These are phyloP conservation scores for Cercospora nicotianae DNA, from an alignment of 2,329 filamentous ascomycete genomes.

Conservation along the genomic window DNA sequence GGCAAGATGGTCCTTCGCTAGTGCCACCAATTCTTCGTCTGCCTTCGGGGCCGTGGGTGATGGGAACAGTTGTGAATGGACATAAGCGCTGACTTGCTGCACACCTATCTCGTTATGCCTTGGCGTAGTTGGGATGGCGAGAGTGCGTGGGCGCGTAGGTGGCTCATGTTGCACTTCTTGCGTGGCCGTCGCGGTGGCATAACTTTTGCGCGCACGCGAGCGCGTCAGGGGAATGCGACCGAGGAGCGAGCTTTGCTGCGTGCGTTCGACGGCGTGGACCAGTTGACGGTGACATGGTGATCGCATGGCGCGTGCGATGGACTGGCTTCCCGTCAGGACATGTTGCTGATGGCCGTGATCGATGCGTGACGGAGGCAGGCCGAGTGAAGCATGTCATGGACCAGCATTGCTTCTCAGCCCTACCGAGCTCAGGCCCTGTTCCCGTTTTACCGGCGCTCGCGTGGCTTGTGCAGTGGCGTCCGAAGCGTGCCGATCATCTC, in stretches of 20 bases:
- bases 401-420: slow-evolving; percentile 2
- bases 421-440: not conserved
- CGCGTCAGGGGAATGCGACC: slow-evolving; percentile 34
- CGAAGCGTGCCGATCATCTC: not conserved
- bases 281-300: slow-evolving; percentile 36
- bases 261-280: slow-evolving; percentile 36
- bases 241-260: slow-evolving; percentile 41
- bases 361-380: slow-evolving; percentile 13
- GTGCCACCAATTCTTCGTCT: slow-evolving; percentile 71
- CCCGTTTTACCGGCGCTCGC: not conserved
- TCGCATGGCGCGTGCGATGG: slow-evolving; percentile 33
- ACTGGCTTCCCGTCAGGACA: not conserved
- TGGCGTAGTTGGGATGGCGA: slow-evolving; percentile 51
- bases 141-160: slow-evolving; percentile 13
- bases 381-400: slow-evolving; percentile 7
- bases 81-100: slow-evolving; percentile 82
- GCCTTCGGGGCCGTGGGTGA: slow-evolving; percentile 60
- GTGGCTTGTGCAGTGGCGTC: not conserved
- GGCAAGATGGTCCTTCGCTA: slow-evolving; percentile 78
- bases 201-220: slow-evolving; percentile 31
- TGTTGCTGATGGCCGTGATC: slow-evolving; percentile 1
- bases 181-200: slow-evolving; percentile 25
- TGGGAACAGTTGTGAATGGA: slow-evolving; percentile 80
- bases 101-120: slow-evolving; percentile 92
- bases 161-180: slow-evolving; percentile 7